Conservation (phyloP, 1,139 yeast genomes). For the Taphrina flavorubra region DNA sequence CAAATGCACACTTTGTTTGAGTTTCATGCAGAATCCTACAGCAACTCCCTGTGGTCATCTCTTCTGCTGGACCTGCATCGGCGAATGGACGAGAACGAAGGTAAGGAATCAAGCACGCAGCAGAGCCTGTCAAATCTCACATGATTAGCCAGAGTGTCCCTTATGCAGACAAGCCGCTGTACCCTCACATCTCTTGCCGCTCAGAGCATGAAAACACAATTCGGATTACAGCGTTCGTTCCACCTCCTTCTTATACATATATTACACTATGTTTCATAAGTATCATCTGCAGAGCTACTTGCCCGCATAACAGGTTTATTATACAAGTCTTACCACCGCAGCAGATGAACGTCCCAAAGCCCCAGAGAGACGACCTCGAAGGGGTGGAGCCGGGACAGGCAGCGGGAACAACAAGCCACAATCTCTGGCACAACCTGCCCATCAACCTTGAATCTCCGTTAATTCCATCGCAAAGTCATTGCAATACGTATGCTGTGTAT, state of each 20-base stretch:
- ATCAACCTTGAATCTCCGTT: not conserved
- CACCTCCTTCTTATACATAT: no score
- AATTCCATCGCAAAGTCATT: not conserved
- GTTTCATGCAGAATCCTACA: slow-evolving; percentile 79
- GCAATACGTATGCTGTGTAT: no score
- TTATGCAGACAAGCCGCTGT: slow-evolving; percentile 77
- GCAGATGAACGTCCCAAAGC: no score
- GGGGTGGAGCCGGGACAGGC: slow-evolving; percentile 18
- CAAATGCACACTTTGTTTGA: slow-evolving; percentile 80
- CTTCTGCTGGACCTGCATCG: slow-evolving; percentile 90
- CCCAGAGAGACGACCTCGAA: not conserved
- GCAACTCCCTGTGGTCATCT: slow-evolving; percentile 90
- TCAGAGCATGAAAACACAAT: slow-evolving; percentile 51
- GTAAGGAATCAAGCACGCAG: slow-evolving; percentile 26
- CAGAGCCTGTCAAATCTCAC: not conserved
- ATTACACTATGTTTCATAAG: no score
- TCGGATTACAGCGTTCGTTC: no score
- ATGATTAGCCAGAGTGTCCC: slow-evolving; percentile 80
- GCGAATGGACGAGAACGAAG: slow-evolving; percentile 84
- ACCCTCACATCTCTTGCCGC: slow-evolving; percentile 75
- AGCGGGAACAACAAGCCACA: slow-evolving; percentile 19
- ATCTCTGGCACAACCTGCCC: no score
- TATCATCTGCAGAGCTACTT: no score
- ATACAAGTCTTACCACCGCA: no score
- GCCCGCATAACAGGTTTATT: no score